A percentile compares a stretch with the other conserved stretches of the same genome.
phyloP scores from a whole-genome alignment of 768 basidiomycete species.

The Auricularia cornea region DNA sequence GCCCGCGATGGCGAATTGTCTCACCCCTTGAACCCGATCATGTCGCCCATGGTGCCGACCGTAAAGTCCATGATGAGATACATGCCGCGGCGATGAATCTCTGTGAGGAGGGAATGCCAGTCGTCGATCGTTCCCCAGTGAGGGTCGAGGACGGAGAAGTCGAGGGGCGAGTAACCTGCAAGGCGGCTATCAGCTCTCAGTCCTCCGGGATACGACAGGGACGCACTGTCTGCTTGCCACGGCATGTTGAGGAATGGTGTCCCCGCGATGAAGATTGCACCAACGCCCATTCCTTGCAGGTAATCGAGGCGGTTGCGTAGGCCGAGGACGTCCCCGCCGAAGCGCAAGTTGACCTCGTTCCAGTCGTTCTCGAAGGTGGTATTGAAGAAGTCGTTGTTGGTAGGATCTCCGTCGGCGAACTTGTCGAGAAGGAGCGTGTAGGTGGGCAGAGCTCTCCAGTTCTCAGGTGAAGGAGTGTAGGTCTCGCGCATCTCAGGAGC shows the following conservation, averaged over 20 bases:
- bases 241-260: constrained; percentile 92
- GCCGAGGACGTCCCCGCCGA: constrained; percentile 83
- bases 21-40: constrained; percentile 78
- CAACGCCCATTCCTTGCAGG: constrained; percentile 80
- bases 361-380: constrained; percentile 77
- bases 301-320: constrained; percentile 72
- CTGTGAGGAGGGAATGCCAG: constrained; percentile 68
- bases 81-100: constrained; percentile 75
- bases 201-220: constrained; percentile 5
- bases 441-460: constrained; percentile 77
- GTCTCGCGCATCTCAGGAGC: constrained; percentile 44
- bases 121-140: constrained; percentile 83
- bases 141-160: constrained; percentile 84
- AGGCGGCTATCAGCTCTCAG: constrained; percentile 4
- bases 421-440: constrained; percentile 87
- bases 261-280: constrained; percentile 82
- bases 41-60: constrained; percentile 84
- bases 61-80: constrained; percentile 93
- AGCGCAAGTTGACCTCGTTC: constrained; percentile 82
- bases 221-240: constrained; percentile 94
- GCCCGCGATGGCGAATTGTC: constrained; percentile 16
- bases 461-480: constrained; percentile 71
- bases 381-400: constrained; percentile 84
- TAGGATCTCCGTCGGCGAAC: constrained; percentile 87
- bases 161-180: constrained; percentile 85